These are phyloP conservation scores for Didymella keratinophila DNA, from an alignment of 2,329 filamentous ascomycete species.

Conservation along the genomic window DNA sequence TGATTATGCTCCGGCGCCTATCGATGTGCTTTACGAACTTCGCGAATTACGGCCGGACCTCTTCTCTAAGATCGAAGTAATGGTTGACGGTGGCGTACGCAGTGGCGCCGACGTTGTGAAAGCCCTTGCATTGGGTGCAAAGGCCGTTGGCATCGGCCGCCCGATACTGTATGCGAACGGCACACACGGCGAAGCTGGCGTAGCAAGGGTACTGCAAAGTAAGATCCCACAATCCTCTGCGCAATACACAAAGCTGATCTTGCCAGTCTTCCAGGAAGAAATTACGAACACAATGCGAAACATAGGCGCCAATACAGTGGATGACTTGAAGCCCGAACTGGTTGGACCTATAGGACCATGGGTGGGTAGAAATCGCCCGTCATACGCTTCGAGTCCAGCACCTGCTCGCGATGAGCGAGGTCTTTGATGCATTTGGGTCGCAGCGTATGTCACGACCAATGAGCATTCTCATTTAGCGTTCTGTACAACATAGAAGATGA, in stretches of 20 bases:
- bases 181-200: constrained; percentile 12
- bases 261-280: constrained; percentile 10
- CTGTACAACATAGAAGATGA: no score
- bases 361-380: constrained; percentile 8
- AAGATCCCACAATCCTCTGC: neutral
- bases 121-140: constrained; percentile 11
- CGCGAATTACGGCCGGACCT: constrained; percentile 7
- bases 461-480: no score
- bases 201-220: constrained; percentile 8
- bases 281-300: constrained; percentile 14
- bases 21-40: constrained; percentile 9
- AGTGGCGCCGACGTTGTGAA: constrained; percentile 9
- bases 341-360: constrained; percentile 7
- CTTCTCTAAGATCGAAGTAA: constrained; percentile 8
- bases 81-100: constrained; percentile 12
- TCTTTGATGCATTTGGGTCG: neutral
- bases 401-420: neutral
- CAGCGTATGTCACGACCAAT: no score
- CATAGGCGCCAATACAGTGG: constrained; percentile 9
- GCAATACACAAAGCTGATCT: neutral
- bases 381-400: neutral
- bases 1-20: constrained; percentile 10
- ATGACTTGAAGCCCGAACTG: constrained; percentile 7
- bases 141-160: constrained; percentile 11
- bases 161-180: constrained; percentile 11